Evolutionary conservation across 2,329 filamentous ascomycete species (phyloP).

Genomic region (Thelonectria discophora): DNA sequence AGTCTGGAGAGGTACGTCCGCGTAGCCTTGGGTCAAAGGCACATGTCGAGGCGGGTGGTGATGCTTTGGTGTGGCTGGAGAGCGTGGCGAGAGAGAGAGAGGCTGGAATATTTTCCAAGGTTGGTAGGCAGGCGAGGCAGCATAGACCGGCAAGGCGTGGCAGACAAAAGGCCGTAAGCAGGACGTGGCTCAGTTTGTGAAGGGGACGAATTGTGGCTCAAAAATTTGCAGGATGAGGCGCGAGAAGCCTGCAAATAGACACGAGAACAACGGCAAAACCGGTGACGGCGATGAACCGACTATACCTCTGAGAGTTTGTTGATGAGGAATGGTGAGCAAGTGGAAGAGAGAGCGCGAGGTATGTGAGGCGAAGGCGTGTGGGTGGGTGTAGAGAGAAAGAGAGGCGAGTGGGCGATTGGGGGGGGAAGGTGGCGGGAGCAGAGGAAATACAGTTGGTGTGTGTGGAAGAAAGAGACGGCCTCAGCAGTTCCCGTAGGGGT

Average conservation of each 20-base stretch:
- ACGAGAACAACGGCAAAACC: slow-evolving; percentile 16
- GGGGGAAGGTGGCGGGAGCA: slow-evolving; percentile 17
- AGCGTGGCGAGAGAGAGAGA: slow-evolving; percentile 55
- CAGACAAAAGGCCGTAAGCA: slow-evolving; percentile 36
- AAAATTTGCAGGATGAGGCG: slow-evolving; percentile 27
- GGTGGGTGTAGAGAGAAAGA: slow-evolving; percentile 9
- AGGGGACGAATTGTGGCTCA: slow-evolving; percentile 37
- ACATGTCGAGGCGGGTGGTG: slow-evolving; percentile 49
- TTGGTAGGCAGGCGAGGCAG: slow-evolving; percentile 32
- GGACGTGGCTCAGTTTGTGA: slow-evolving; percentile 32
- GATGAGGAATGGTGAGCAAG: slow-evolving; percentile 23
- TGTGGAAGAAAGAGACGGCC: neutral
- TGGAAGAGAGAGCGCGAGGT: slow-evolving; percentile 20
- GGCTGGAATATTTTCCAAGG: slow-evolving; percentile 45
- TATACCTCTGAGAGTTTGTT: slow-evolving; percentile 9
- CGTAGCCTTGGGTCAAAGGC: slow-evolving; percentile 42
- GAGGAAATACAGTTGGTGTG: neutral
- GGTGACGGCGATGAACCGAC: slow-evolving; percentile 22
- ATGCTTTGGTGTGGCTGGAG: slow-evolving; percentile 53
- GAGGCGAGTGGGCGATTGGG: slow-evolving; percentile 25
- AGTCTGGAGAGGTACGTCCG: slow-evolving; percentile 38
- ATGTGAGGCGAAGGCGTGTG: slow-evolving; percentile 25
- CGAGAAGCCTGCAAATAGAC: slow-evolving; percentile 29
- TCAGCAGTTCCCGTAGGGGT: neutral
- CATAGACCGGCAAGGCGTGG: slow-evolving; percentile 33